Base-by-base conservation (phyloP, 495 filamentous ascomycete genomes). In the Lentithecium fluviatile region DNA sequence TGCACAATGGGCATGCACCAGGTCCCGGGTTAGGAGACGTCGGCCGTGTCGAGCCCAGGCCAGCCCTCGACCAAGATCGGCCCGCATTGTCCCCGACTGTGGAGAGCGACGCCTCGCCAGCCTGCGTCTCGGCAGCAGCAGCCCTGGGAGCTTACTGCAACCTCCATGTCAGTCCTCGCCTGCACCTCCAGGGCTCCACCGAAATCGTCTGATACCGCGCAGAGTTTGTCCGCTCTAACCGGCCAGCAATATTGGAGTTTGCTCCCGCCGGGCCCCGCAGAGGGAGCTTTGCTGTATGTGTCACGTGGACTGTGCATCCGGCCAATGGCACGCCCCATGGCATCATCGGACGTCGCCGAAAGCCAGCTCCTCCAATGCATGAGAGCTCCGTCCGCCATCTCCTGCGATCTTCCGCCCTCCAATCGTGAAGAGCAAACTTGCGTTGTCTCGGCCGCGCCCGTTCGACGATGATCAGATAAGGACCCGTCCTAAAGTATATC, bases 391-490 rank as follows among this genome's bases (percentile, higher is more conserved):
- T 56, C 43, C 50, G 51, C 52, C 50, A 51, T 56, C 50, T 49
- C 29, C 25, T 15, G 20, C 54, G 56, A 36, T 56, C 62, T 40
- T 56, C 45, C 40, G 43, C 50, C 51, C 54, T 45, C 62, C 37
- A 53, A 55, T 65, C 45, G 49, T 29, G 62, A 65, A 65, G 60
- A 65, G 56, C 62, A 65, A 58, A 55, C 20, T 43, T 26, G 38
- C 19, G 37, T 34, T 56, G 36, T 45, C 56, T 65, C 62, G 62
- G 62, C 56, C 50, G 62, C 46, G 55, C 56, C 62, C 62, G 62
- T 46, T 47, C 17, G 29, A 3, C 37, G 53, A 11, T 48, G 47
- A 43, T 51, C 37, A 19, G 60, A 64, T 64, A 64, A 64, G 53
- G 43, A 32, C 46, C 60, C 60, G 54, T 38, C 21, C 47, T 15